Conservation (phyloP, 2,329 filamentous ascomycete genomes). For the Arthrobotrys conoides region DNA sequence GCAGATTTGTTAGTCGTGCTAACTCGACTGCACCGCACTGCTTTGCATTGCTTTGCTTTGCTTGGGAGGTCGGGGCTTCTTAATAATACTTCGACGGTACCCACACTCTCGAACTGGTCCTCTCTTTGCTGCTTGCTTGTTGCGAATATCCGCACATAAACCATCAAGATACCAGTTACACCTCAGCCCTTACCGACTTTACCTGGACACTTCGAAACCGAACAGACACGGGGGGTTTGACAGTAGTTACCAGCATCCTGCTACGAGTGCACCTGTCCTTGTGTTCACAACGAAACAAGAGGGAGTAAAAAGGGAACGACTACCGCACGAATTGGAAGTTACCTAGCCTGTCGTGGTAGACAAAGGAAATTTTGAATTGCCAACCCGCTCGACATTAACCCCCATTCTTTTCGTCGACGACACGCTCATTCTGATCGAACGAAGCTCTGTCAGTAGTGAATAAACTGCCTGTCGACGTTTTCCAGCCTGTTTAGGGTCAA, state of each 20-base stretch:
- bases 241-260: slow-evolving; percentile 39
- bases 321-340: slow-evolving; percentile 59
- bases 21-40: slow-evolving; percentile 27
- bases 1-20: slow-evolving; percentile 17
- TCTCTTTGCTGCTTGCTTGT: slow-evolving; percentile 32
- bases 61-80: slow-evolving; percentile 22
- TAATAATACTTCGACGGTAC: slow-evolving; percentile 60
- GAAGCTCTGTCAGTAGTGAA: slow-evolving; percentile 20
- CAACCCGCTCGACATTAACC: slow-evolving; percentile 23
- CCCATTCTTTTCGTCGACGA: slow-evolving; percentile 38
- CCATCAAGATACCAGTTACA: slow-evolving; percentile 33
- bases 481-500: slow-evolving; percentile 35
- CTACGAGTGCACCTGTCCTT: slow-evolving; percentile 54
- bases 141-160: slow-evolving; percentile 44
- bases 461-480: slow-evolving; percentile 38
- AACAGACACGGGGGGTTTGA: slow-evolving; percentile 44
- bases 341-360: slow-evolving; percentile 30
- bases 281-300: slow-evolving; percentile 60
- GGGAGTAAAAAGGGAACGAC: slow-evolving; percentile 49
- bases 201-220: slow-evolving; percentile 43
- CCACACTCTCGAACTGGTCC: slow-evolving; percentile 39
- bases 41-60: slow-evolving; percentile 31
- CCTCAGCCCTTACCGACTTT: slow-evolving; percentile 30
- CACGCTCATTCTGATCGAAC: slow-evolving; percentile 15
- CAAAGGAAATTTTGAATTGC: slow-evolving; percentile 50